Evolutionary conservation across 2,329 filamentous ascomycete species (phyloP).

Genomic region (Sporothrix brunneoviolacea): DNA sequence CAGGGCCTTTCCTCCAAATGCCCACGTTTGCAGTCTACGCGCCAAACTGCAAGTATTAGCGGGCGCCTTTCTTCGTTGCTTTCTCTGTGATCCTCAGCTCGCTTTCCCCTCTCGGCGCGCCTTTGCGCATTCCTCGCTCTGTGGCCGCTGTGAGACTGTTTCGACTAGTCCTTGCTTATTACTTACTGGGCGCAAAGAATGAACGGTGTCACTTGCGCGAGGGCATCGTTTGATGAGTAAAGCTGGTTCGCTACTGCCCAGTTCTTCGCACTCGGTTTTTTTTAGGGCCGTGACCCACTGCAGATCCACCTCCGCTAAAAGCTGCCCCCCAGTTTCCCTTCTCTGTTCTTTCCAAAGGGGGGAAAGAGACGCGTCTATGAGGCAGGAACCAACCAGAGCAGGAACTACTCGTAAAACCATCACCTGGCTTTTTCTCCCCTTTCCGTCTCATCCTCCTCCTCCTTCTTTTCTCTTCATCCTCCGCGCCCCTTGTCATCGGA

Average conservation of each 20-base stretch:
- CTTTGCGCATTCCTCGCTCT: background rate
- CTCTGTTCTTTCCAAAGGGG: constrained; percentile 11
- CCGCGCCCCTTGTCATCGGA: background rate
- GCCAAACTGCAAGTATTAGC: too few species aligned
- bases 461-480: background rate
- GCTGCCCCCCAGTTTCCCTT: constrained; percentile 13
- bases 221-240: too few species aligned
- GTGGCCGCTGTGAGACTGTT: too few species aligned
- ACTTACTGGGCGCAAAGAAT: too few species aligned
- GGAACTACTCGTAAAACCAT: background rate
- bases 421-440: constrained; percentile 10
- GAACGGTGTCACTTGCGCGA: too few species aligned
- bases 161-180: too few species aligned
- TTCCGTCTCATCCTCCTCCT: constrained; percentile 1
- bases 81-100: too few species aligned
- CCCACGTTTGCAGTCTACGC: too few species aligned
- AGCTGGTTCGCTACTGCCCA: background rate
- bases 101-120: background rate
- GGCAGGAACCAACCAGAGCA: background rate
- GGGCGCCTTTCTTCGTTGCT: too few species aligned
- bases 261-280: constrained; percentile 5
- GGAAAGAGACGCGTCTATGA: constrained; percentile 12
- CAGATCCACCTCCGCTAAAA: constrained; percentile 14
- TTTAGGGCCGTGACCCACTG: constrained; percentile 15
- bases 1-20: too few species aligned